Percentiles rank a stretch among this genome's conserved stretches.
phyloP scores from a whole-genome alignment of 306 rosid genomes.

The Styphnolobium japonicum region DNA sequence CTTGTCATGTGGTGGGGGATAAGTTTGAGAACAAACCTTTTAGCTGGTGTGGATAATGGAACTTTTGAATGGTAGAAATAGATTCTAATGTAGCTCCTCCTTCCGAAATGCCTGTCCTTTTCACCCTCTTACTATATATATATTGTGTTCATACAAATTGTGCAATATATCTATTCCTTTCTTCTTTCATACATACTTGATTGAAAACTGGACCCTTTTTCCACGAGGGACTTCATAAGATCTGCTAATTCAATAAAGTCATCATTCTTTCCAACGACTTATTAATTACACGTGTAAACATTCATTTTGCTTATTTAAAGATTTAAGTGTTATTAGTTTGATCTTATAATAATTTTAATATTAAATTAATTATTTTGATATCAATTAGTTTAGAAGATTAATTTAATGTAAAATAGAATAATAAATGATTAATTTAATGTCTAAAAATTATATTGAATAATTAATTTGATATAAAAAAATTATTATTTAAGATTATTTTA shows the following conservation, averaged over 20 bases:
- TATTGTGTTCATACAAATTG: background rate
- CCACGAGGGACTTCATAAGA: background rate
- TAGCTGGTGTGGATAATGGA: background rate
- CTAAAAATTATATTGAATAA: too few species aligned
- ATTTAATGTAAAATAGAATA: too few species aligned
- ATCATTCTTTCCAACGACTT: background rate
- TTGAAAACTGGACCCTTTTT: conserved; percentile 1
- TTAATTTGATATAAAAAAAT: too few species aligned
- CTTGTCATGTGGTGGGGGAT: background rate
- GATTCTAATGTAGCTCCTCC: background rate
- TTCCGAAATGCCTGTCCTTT: conserved; percentile 14
- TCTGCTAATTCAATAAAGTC: background rate
- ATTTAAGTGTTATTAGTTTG: too few species aligned
- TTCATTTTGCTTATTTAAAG: too few species aligned
- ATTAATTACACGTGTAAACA: too few species aligned
- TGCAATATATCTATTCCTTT: conserved; percentile 1
- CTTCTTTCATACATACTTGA: conserved; percentile 10
- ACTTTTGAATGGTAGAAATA: background rate
- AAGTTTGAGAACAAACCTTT: background rate
- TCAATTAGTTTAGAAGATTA: too few species aligned
- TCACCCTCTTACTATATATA: background rate
- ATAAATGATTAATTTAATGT: too few species aligned
- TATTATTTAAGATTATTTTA: too few species aligned
- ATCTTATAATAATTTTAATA: too few species aligned
- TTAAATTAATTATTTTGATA: too few species aligned